Evolutionary conservation across 768 basidiomycete genomes (phyloP).

Genomic region (Lyophyllum decastes): DNA sequence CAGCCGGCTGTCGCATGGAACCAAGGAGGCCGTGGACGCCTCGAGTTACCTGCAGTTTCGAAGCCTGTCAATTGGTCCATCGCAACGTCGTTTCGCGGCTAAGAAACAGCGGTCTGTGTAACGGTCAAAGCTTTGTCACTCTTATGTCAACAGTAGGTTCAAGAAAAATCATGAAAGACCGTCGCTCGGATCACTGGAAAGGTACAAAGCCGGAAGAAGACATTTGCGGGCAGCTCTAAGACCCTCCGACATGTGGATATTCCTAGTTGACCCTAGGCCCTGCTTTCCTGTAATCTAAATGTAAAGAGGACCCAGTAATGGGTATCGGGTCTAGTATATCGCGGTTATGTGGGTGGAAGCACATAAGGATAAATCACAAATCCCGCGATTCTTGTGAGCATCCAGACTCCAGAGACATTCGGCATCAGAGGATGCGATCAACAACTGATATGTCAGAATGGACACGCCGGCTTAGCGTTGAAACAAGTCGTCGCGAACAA

Average conservation of each 20-base stretch:
- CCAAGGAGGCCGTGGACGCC: background rate
- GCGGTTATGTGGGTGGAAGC: background rate
- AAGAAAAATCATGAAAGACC: background rate
- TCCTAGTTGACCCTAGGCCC: background rate
- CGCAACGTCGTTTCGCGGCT: background rate
- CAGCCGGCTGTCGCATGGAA: background rate
- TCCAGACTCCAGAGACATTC: background rate
- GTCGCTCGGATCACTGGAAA: slow-evolving; percentile 3
- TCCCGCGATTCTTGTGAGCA: slow-evolving; percentile 2
- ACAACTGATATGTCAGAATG: slow-evolving; percentile 6
- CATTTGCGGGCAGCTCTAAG: slow-evolving; percentile 6
- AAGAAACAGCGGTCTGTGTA: background rate
- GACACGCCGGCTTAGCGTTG: background rate
- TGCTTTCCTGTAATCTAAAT: background rate
- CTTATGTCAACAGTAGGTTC: background rate
- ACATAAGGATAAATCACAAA: background rate
- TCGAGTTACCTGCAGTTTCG: background rate
- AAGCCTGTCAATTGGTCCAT: background rate
- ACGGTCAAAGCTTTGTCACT: background rate
- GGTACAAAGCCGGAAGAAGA: slow-evolving; percentile 5
- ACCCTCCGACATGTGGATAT: background rate
- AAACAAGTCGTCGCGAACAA: background rate
- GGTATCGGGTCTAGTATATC: background rate
- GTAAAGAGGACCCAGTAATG: background rate
- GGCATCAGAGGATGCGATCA: slow-evolving; percentile 3